Conservation (phyloP, 768 basidiomycete species). For the Mycena galopus region DNA sequence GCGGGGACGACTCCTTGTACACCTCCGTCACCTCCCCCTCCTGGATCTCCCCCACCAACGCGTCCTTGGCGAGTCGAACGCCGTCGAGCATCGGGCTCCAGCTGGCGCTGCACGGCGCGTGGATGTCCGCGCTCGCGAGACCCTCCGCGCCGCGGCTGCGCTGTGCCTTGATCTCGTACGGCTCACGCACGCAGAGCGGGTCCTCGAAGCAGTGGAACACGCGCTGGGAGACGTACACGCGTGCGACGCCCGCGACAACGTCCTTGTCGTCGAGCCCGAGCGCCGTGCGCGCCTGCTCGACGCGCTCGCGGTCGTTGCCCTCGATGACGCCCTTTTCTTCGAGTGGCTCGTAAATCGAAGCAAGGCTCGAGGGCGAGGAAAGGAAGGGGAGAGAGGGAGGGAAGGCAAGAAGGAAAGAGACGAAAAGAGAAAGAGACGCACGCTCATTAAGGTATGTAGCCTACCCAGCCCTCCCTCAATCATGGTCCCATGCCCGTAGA, state of each 20-base stretch:
- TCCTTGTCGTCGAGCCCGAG: slow-evolving; percentile 76
- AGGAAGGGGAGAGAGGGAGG: too few relatives aligned
- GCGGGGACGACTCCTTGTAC: slow-evolving; percentile 82
- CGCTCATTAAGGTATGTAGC: too few relatives aligned
- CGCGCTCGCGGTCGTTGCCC: slow-evolving; percentile 69
- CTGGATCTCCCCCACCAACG: slow-evolving; percentile 84
- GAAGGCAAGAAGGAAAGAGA: too few relatives aligned
- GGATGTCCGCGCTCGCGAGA: slow-evolving; percentile 70
- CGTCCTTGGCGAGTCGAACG: slow-evolving; percentile 79
- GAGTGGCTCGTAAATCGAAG: too few relatives aligned
- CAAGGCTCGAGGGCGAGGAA: too few relatives aligned
- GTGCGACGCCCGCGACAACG: slow-evolving; percentile 84
- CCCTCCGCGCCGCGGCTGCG: slow-evolving; percentile 76
- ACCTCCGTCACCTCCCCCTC: slow-evolving; percentile 93
- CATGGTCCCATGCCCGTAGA: too few relatives aligned
- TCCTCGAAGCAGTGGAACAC: slow-evolving; percentile 94
- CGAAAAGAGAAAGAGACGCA: too few relatives aligned
- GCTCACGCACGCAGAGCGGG: slow-evolving; percentile 82
- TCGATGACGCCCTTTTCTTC: slow-evolving; percentile 67
- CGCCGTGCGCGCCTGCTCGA: slow-evolving; percentile 69
- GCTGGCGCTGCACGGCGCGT: slow-evolving; percentile 81
- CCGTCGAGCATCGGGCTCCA: slow-evolving; percentile 53
- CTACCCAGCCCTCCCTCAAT: too few relatives aligned
- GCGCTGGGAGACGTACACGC: slow-evolving; percentile 75
- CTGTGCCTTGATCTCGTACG: slow-evolving; percentile 82